These are phyloP conservation scores for sweet orange (Citrus sinensis) DNA, from an alignment of 345 rosid species.

Conservation along the genomic window DNA sequence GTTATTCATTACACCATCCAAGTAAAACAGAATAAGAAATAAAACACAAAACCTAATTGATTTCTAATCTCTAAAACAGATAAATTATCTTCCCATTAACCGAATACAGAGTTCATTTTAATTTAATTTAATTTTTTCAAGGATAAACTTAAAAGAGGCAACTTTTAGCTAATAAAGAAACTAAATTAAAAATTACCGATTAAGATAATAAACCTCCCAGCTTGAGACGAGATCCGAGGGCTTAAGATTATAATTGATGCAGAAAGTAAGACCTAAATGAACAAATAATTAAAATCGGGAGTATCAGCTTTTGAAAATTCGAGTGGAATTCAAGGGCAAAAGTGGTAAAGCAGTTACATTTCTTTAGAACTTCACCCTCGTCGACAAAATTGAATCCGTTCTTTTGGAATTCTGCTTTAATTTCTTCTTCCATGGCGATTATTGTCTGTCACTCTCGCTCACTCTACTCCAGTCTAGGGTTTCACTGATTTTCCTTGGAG, in stretches of 20 bases:
- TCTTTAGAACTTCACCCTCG: slow-evolving; percentile 62
- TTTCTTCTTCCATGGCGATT: slow-evolving; percentile 61
- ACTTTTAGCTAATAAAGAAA: background rate
- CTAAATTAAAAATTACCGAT: slow-evolving; percentile 43
- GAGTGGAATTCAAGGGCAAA: background rate
- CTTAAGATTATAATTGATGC: slow-evolving; percentile 62
- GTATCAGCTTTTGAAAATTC: slow-evolving; percentile 6
- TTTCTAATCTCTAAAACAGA: background rate
- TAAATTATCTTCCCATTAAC: too few relatives aligned
- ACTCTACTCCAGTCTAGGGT: slow-evolving; percentile 38
- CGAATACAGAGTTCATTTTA: too few relatives aligned
- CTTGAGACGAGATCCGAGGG: slow-evolving; percentile 85
- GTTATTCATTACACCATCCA: background rate
- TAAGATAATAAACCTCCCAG: slow-evolving; percentile 90
- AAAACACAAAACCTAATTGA: background rate
- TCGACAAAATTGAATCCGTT: slow-evolving; percentile 57
- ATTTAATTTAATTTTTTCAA: too few relatives aligned
- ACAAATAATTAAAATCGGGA: background rate
- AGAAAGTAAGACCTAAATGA: slow-evolving; percentile 62
- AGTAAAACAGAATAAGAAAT: background rate
- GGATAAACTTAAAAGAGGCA: background rate
- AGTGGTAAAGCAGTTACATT: slow-evolving; percentile 39
- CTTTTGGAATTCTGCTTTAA: slow-evolving; percentile 60
- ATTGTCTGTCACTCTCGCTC: slow-evolving; percentile 19
- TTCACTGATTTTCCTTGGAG: slow-evolving; percentile 25